Evolutionary conservation across 2,329 filamentous ascomycete species (phyloP).

Genomic region (Westerdykella sp.): DNA sequence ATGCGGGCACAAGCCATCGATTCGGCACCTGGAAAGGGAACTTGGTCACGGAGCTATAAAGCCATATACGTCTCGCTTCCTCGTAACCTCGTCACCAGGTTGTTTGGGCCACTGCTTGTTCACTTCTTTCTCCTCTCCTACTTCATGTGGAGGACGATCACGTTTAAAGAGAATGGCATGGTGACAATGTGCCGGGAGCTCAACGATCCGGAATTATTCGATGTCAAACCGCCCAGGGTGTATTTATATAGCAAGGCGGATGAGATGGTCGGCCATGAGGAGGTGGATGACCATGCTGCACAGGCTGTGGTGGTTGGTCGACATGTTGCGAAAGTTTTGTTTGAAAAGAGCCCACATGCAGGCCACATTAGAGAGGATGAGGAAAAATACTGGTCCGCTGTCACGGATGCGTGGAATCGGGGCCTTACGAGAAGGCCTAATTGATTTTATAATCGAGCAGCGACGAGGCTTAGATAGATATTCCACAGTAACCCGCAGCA

Average conservation of each 20-base stretch:
- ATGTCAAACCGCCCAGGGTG: constrained; percentile 40
- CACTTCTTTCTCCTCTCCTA: constrained; percentile 22
- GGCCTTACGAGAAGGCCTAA: too few relatives aligned
- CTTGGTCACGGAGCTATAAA: constrained; percentile 25
- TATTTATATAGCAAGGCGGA: constrained; percentile 57
- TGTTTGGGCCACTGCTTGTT: constrained; percentile 22
- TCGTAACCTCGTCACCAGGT: constrained; percentile 15
- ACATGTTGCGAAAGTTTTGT: constrained; percentile 45
- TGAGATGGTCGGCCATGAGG: constrained; percentile 50
- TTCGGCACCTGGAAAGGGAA: constrained; percentile 29
- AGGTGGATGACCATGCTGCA: constrained; percentile 51
- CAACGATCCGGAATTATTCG: constrained; percentile 24
- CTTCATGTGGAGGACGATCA: constrained; percentile 13
- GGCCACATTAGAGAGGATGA: constrained; percentile 55
- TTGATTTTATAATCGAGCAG: constrained; percentile 21
- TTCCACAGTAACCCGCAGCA: constrained; percentile 69
- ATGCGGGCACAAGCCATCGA: constrained; percentile 30
- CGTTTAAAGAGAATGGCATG: constrained; percentile 21
- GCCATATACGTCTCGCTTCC: constrained; percentile 28
- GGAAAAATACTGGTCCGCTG: constrained; percentile 51
- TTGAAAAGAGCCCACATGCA: constrained; percentile 55
- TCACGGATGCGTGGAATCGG: constrained; percentile 27
- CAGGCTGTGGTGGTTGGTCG: constrained; percentile 47
- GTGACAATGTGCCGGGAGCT: constrained; percentile 23
- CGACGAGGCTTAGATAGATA: constrained; percentile 64